Evolutionary conservation across 1,139 yeast species (phyloP).

Genomic region (Lodderomyces orthopsilosis): DNA sequence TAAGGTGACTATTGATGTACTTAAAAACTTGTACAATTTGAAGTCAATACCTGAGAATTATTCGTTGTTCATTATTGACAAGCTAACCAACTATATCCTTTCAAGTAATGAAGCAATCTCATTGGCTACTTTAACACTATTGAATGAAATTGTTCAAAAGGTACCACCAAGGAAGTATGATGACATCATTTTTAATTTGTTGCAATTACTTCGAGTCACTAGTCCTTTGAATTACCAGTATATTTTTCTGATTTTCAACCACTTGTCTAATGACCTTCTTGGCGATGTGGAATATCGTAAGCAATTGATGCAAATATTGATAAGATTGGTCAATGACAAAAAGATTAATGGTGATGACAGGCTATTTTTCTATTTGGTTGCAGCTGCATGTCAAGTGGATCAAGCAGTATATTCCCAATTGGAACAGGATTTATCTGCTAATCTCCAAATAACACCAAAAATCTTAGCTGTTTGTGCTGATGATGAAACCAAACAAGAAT

Average conservation of each 20-base stretch:
- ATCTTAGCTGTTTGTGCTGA: constrained; percentile 42
- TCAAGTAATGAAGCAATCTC: constrained; percentile 28
- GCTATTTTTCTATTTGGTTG: constrained; percentile 14
- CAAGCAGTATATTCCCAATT: constrained; percentile 12
- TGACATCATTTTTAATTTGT: constrained; percentile 10
- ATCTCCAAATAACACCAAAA: constrained; percentile 28
- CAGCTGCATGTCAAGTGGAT: constrained; percentile 8
- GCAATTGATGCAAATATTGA: constrained; percentile 8
- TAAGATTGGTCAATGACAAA: constrained; percentile 14
- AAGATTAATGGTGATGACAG: constrained; percentile 12
- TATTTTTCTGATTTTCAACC: constrained; percentile 13
- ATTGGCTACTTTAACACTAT: constrained; percentile 23
- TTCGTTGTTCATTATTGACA: constrained; percentile 17
- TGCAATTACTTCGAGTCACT: constrained; percentile 13
- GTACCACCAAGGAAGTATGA: constrained; percentile 5
- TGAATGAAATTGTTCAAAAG: constrained; percentile 16
- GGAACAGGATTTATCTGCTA: constrained; percentile 16
- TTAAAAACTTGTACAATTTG: constrained; percentile 22
- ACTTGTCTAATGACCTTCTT: constrained; percentile 6
- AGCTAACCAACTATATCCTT: constrained; percentile 19
- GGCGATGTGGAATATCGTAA: constrained; percentile 4
- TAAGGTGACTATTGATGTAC: constrained; percentile 30
- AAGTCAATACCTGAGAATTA: constrained; percentile 19
- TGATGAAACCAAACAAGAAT: constrained; percentile 26
- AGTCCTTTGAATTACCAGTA: constrained; percentile 12